Percentiles rank a stretch among this genome's conserved stretches.
Evolutionary conservation across 495 filamentous ascomycete genomes (phyloP).

Genomic region (Pyrenula aspistea): DNA sequence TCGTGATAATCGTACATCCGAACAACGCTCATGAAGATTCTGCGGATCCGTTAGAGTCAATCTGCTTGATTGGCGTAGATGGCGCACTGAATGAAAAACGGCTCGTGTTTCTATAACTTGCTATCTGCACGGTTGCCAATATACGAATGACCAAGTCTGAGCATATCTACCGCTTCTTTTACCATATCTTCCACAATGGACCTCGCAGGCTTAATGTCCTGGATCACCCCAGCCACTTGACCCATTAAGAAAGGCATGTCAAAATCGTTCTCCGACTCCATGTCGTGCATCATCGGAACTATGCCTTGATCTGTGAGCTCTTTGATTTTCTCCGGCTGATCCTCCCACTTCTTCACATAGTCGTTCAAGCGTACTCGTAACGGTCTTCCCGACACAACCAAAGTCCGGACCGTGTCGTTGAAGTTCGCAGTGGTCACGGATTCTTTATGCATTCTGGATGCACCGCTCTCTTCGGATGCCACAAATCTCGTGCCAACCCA

Average conservation of each 20-base stretch:
- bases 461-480: constrained; percentile 63
- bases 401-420: constrained; percentile 63
- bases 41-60: too few species aligned
- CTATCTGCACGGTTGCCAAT: constrained; percentile 17
- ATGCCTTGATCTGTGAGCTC: constrained; percentile 60
- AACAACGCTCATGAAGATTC: not conserved
- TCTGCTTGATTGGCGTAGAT: too few species aligned
- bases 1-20: too few species aligned
- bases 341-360: constrained; percentile 71
- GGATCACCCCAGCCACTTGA: constrained; percentile 72
- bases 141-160: constrained; percentile 35
- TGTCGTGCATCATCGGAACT: constrained; percentile 67
- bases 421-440: constrained; percentile 65
- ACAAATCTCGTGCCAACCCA: constrained; percentile 87
- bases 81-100: not conserved
- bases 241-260: constrained; percentile 86
- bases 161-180: constrained; percentile 56
- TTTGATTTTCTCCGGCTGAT: constrained; percentile 55
- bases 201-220: constrained; percentile 63
- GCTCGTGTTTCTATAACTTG: constrained; percentile 23
- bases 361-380: constrained; percentile 70
- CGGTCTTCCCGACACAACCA: constrained; percentile 70
- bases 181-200: constrained; percentile 83
- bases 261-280: constrained; percentile 62
- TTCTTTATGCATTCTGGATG: constrained; percentile 65